These are phyloP conservation scores for Termitomyces sp. DNA, from an alignment of 768 basidiomycete species.

Conservation along the genomic window DNA sequence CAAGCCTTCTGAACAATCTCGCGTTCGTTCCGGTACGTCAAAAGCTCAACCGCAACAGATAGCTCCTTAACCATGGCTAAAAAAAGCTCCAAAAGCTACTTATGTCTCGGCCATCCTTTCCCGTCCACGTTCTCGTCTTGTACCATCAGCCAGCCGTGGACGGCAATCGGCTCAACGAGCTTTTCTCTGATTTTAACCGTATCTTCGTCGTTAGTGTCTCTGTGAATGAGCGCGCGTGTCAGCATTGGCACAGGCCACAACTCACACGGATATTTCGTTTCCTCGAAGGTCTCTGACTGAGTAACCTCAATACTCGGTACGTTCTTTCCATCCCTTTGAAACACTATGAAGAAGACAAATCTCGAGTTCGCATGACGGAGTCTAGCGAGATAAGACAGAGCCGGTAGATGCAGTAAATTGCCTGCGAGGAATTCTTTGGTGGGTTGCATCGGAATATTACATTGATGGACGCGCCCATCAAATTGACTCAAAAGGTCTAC, in stretches of 20 bases:
- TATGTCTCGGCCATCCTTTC: slow-evolving; percentile 36
- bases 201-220: slow-evolving; percentile 31
- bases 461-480: neutral
- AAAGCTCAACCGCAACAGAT: slow-evolving; percentile 25
- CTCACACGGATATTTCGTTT: slow-evolving; percentile 54
- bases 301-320: slow-evolving; percentile 45
- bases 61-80: slow-evolving; percentile 31
- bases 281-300: slow-evolving; percentile 57
- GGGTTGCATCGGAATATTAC: neutral
- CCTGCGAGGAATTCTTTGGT: slow-evolving; percentile 20
- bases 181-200: slow-evolving; percentile 17
- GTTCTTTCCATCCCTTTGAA: slow-evolving; percentile 61
- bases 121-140: slow-evolving; percentile 27
- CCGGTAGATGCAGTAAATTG: slow-evolving; percentile 38
- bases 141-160: slow-evolving; percentile 44
- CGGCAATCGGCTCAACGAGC: slow-evolving; percentile 26
- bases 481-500: no score
- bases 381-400: slow-evolving; percentile 31
- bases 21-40: slow-evolving; percentile 33
- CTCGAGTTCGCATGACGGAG: slow-evolving; percentile 19
- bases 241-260: slow-evolving; percentile 44
- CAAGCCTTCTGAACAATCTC: slow-evolving; percentile 34
- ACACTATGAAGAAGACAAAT: slow-evolving; percentile 39
- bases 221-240: slow-evolving; percentile 50
- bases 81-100: slow-evolving; percentile 37